These are phyloP conservation scores for Exophiala sideris DNA, from an alignment of 2,329 filamentous ascomycete genomes.

Conservation along the genomic window DNA sequence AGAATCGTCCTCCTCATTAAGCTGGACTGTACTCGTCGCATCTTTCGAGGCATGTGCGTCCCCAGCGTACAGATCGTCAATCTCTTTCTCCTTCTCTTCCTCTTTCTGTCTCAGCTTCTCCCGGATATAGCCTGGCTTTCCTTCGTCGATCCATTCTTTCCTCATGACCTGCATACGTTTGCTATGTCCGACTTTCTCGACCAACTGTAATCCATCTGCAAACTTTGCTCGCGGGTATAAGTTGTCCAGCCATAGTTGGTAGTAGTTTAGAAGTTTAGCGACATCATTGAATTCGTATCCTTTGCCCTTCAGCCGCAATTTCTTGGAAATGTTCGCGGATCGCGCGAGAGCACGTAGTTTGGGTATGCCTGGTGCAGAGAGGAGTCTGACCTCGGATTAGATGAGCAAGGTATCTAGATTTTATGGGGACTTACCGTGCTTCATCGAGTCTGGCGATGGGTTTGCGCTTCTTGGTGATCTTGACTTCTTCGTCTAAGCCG, in stretches of 20 bases:
- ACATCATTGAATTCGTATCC: slow-evolving; percentile 94
- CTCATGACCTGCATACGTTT: slow-evolving; percentile 72
- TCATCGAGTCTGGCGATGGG: slow-evolving; percentile 87
- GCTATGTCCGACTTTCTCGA: slow-evolving; percentile 89
- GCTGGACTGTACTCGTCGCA: neutral
- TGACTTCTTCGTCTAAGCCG: slow-evolving; percentile 83
- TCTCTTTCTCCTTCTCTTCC: slow-evolving; percentile 13
- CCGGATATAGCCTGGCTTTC: slow-evolving; percentile 35
- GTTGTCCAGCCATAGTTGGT: slow-evolving; percentile 95
- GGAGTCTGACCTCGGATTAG: slow-evolving; percentile 53
- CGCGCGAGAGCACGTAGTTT: slow-evolving; percentile 58
- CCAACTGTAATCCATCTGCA: slow-evolving; percentile 79
- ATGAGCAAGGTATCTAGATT: neutral
- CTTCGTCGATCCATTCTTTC: slow-evolving; percentile 79
- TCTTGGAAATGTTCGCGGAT: slow-evolving; percentile 22
- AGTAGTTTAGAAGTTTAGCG: slow-evolving; percentile 76
- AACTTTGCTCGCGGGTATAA: slow-evolving; percentile 94
- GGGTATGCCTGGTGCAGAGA: slow-evolving; percentile 79
- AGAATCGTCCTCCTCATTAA: slow-evolving; percentile 10
- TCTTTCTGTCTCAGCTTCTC: slow-evolving; percentile 9
- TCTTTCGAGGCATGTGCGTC: slow-evolving; percentile 1
- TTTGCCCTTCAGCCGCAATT: slow-evolving; percentile 70
- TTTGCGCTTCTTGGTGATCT: slow-evolving; percentile 70
- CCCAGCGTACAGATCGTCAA: slow-evolving; percentile 12
- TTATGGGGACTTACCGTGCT: slow-evolving; percentile 51